Conservation (phyloP, 164 flowering plant genomes). For the Chimonanthus praecox region DNA sequence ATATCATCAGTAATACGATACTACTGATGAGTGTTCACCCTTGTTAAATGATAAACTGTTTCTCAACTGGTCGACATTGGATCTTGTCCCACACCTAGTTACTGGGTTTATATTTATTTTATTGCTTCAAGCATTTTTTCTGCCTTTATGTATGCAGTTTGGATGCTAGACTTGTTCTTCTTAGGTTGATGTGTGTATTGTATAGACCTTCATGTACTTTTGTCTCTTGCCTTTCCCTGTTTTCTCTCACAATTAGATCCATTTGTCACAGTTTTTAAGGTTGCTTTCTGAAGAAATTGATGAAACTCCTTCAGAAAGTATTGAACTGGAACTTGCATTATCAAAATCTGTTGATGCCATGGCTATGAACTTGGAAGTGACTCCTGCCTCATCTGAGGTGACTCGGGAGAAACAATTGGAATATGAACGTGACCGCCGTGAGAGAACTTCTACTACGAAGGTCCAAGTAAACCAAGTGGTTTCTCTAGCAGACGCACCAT, state of each 20-base stretch:
- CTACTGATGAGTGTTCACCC: too few species aligned
- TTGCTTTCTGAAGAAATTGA: conserved; percentile 61
- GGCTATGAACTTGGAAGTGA: conserved; percentile 46
- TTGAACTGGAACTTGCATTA: conserved; percentile 62
- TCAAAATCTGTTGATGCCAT: conserved; percentile 68
- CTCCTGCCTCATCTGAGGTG: conserved; percentile 30
- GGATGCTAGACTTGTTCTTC: background rate
- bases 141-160: background rate
- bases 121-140: background rate
- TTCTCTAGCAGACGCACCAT: conserved; percentile 10
- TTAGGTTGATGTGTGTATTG: background rate
- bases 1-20: too few species aligned
- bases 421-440: conserved; percentile 53
- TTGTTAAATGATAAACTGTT: too few species aligned
- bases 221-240: background rate
- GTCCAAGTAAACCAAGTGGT: conserved; percentile 19
- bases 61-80: background rate
- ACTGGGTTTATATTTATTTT: background rate
- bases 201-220: background rate
- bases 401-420: conserved; percentile 45
- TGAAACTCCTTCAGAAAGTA: conserved; percentile 41
- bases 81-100: background rate
- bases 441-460: conserved; percentile 35
- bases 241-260: background rate
- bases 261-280: conserved; percentile 54